Evolutionary conservation across 2,329 filamentous ascomycete genomes (phyloP).

Genomic region (Calonectria hawksworthii): DNA sequence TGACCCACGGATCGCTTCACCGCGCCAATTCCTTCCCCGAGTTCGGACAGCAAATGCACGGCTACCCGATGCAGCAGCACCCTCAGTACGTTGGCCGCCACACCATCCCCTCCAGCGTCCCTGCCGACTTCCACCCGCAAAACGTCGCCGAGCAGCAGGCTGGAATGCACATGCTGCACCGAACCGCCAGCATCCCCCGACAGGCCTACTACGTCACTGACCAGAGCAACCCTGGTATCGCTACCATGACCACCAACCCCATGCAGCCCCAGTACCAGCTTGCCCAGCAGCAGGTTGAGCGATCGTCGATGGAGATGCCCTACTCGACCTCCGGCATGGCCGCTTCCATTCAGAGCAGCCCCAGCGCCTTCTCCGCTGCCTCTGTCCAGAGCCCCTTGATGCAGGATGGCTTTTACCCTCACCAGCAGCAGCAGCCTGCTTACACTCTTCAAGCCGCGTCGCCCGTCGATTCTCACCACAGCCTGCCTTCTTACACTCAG

Average conservation of each 20-base stretch:
- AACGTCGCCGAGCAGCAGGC: constrained; percentile 60
- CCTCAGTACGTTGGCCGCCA: constrained; percentile 61
- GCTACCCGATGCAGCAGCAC: constrained; percentile 56
- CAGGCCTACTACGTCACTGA: constrained; percentile 71
- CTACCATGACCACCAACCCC: constrained; percentile 70
- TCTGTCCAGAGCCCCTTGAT: constrained; percentile 67
- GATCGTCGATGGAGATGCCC: constrained; percentile 63
- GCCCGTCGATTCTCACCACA: constrained; percentile 60
- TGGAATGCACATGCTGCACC: constrained; percentile 63
- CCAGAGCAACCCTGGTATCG: constrained; percentile 72
- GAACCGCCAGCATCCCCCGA: constrained; percentile 62
- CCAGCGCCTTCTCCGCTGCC: constrained; percentile 69
- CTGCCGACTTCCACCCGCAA: constrained; percentile 60
- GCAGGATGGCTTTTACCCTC: constrained; percentile 70
- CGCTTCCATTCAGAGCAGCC: constrained; percentile 70
- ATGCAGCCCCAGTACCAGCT: constrained; percentile 67
- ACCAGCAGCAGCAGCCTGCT: constrained; percentile 63
- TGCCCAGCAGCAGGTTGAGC: constrained; percentile 63
- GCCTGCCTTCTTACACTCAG: constrained; percentile 60
- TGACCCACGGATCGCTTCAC: constrained; percentile 58
- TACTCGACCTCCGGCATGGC: constrained; percentile 63
- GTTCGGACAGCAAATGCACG: constrained; percentile 64
- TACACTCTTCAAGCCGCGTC: constrained; percentile 64
- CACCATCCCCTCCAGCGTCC: constrained; percentile 57
- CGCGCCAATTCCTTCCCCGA: constrained; percentile 69